Base-by-base conservation (phyloP, 208 protist genomes). In the Phytomonas francai region DNA sequence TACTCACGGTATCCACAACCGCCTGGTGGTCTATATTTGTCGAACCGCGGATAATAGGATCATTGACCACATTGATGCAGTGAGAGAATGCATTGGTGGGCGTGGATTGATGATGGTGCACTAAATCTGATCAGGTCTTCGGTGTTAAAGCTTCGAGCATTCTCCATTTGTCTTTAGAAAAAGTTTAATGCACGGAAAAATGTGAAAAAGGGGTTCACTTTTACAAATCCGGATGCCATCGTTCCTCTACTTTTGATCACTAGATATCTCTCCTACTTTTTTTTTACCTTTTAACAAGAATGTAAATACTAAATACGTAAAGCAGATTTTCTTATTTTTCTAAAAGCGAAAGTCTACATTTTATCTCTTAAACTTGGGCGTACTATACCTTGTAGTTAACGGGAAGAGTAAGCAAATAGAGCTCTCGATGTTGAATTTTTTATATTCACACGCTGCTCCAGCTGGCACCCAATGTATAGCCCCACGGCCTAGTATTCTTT, bases 1-100 rank as follows among this genome's bases (percentile, higher is more conserved):
- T 74, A 83, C 83, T 25, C 87, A 94, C 63, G 87, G 88, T 42
- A 91, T 95, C 70, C 87, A 94, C 70, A 94, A 94, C 71, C 81
- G 88, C n/a, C 72, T 94, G 54, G 79, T 91, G 42, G 76, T 96
- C 19, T 94, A 93, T 60, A 81, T 93, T 12, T 93, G 86, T 68
- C 74, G 88, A 27, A 94, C 91, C 12, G 84, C 87, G 5, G 91
- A 96, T 68, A 92, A 92, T 65, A 79, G 91, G 19, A 70, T 96
- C 25, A 93, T 96, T 77, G 88, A 96, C 63, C 91, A 96, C 70
- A 89, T 96, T 61, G 80, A 93, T 63, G 91, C 91, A 4, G 88
- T 93, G 62, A 86, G 81, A 68, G 88, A 96, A 65, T 76, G 81
- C 49, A 82, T 96, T 73, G 91, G 91, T 45, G 91, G 91, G 4